Evolutionary conservation across 2,329 filamentous ascomycete genomes (phyloP).

Genomic region (Calonectria montana): DNA sequence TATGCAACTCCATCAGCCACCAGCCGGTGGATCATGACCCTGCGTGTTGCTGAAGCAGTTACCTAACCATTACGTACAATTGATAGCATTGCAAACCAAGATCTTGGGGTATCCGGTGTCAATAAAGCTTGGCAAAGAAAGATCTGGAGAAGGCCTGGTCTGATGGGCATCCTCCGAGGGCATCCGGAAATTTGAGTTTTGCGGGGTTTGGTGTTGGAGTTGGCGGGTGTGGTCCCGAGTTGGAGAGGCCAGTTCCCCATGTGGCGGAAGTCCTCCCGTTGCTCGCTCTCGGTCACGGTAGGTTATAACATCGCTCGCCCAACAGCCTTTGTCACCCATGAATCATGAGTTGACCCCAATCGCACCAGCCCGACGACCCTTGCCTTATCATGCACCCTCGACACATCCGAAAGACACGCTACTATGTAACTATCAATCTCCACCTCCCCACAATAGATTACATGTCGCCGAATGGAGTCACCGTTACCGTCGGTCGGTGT

Average conservation of each 20-base stretch:
- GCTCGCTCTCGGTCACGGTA: not conserved
- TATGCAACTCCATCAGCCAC: not conserved
- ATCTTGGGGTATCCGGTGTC: not conserved
- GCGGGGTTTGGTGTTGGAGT: not conserved
- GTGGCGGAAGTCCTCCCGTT: not conserved
- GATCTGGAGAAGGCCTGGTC: not conserved
- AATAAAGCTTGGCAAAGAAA: not conserved
- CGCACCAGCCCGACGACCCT: not conserved
- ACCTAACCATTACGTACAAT: constrained; percentile 7
- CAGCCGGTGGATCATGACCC: not conserved
- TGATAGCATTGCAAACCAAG: not conserved
- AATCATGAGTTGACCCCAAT: not conserved
- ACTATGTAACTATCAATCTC: not conserved
- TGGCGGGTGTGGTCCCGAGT: not conserved
- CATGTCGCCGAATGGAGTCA: not conserved
- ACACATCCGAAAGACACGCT: not conserved
- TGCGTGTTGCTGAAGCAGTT: not conserved
- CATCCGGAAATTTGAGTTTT: not conserved
- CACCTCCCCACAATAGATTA: not conserved
- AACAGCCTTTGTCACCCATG: not conserved
- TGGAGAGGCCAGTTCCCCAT: not conserved
- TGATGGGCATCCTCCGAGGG: not conserved
- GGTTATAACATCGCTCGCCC: not conserved
- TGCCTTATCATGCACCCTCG: not conserved
- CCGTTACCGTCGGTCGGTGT: not conserved